Base-by-base conservation (phyloP, 129 eudicot genomes). In the Oenanthe sinensis region DNA sequence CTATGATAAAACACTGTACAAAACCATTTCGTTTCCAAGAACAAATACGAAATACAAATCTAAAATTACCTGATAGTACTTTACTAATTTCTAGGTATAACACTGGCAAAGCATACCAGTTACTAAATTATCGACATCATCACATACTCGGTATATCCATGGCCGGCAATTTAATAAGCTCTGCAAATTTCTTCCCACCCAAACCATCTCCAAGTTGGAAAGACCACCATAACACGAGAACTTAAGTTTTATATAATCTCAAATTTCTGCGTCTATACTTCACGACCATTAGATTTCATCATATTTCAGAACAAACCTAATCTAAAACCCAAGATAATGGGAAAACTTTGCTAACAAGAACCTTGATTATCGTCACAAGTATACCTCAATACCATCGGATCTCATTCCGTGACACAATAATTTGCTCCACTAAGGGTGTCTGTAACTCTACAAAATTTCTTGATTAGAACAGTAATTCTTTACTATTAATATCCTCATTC, bases 371-470 rank as follows among this genome's bases (percentile, higher is more conserved):
- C 4, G 43, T 20, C 36, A 2, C 52, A 42, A n/a, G 58, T 28
- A 36, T 45, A 74, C 22, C 77, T 46, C 58, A 26, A n/a, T 10
- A 24, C 55, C 77, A 74, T 24, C 77, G 0, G 54, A 44, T 24
- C 33, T 46, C 37, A 39, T 74, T 45, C 33, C 4, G 3, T 13
- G 24, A n/a, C 48, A 74, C 52, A n/a, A 13, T n/a, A 46, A 3
- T 74, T 26, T 74, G 33, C 77, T 45, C 77, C 77, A 46, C 10
- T 15, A 46, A 46, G 60, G 58, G 60, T 46, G 72, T 72, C 49
- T 26, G 68, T 68, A 69, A 81, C 79, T 75, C 85, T 79, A 79
- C 87, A 84, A 84, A 84, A 84, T 73, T 86, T 83, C 87, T 62
- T 78, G 74, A 78, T 78, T 80, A 81, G 81, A 67, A 44, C 55